Evolutionary conservation across 2,329 filamentous ascomycete genomes (phyloP), one percentile per base, ranked within the genome.

Genomic region (Akanthomyces lecanii): DNA sequence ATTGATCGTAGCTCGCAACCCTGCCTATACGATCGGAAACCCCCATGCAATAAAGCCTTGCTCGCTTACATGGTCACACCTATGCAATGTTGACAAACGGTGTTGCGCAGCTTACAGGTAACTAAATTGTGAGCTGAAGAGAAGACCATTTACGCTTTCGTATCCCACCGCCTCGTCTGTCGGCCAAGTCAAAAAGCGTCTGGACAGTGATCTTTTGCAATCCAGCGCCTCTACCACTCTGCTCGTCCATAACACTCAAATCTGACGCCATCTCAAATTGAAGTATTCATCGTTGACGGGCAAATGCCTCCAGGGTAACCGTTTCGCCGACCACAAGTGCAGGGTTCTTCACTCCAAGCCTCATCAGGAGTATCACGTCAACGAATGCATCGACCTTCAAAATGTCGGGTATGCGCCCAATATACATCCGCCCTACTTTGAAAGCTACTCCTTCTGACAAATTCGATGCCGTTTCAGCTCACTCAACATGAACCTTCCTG

Each of bases 251-350:
- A 40, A 40, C 16, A 11, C 14, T 36, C 38, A 16, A 16, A 40
- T 21, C 21, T 21, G 1, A 21, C 21, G 28, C 42, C 11, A 38
- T 18, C 18, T 38, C 18, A 21, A 21, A 21, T 6, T 10, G 8
- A 11, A 25, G 10, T 2, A 5, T 21, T 12, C 10, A 10, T 48
- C n/a, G 42, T 44, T 48, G 38, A 48, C 18, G 4, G 5, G 3
- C 11, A 18, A 47, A 18, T 44, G 4, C 14, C 5, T 5, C 5
- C 21, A 58, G 55, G 55, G 55, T n/a, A 30, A 48, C 5, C 55
- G 44, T 21, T 48, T 23, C 42, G 25, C 25, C 28, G 55, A 58
- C 16, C 42, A 48, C 55, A 58, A 48, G 7, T 58, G 55, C 55
- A 38, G 28, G 8, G 30, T 18, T 7, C 55, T 25, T 11, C 55